phyloP scores from a whole-genome alignment of 768 basidiomycete genomes.

The Trametes villosa region DNA sequence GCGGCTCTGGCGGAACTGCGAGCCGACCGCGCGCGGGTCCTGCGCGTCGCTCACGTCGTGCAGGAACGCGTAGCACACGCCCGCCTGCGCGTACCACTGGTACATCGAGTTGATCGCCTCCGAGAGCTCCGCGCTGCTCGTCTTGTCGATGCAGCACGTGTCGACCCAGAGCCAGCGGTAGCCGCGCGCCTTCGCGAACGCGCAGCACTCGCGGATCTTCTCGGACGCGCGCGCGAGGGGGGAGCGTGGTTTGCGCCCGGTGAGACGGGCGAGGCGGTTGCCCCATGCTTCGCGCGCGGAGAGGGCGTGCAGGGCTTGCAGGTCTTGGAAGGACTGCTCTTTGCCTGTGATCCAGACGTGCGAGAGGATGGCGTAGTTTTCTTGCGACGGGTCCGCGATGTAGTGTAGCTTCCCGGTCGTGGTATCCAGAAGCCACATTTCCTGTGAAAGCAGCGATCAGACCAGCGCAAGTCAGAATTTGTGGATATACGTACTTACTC shows the following conservation, averaged over 20 bases:
- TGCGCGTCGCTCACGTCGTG: conserved; percentile 9
- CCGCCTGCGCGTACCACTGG: conserved; percentile 12
- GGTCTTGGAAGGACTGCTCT: conserved; percentile 17
- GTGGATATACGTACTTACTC: too few relatives aligned
- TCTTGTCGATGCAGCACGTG: conserved; percentile 23
- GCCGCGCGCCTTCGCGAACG: not conserved
- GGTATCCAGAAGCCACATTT: conserved; percentile 8
- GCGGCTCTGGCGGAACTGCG: conserved; percentile 12
- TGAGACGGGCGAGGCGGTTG: not conserved
- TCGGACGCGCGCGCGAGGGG: not conserved
- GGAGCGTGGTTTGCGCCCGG: not conserved
- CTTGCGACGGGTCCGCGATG: conserved; percentile 1
- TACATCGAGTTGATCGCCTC: conserved; percentile 24
- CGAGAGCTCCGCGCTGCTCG: conserved; percentile 21
- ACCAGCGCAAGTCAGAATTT: too few relatives aligned
- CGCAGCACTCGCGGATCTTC: conserved; percentile 18
- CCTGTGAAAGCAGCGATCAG: too few relatives aligned
- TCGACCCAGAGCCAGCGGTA: conserved; percentile 13
- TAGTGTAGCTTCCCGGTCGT: conserved; percentile 5
- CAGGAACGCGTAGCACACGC: conserved; percentile 14
- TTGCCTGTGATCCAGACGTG: conserved; percentile 17
- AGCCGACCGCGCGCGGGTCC: not conserved
- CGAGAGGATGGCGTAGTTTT: conserved; percentile 19
- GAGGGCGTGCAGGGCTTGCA: conserved; percentile 6
- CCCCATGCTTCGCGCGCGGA: not conserved